Evolutionary conservation across 257 asterid species (phyloP).

Genomic region (Thymus mandschuricus): DNA sequence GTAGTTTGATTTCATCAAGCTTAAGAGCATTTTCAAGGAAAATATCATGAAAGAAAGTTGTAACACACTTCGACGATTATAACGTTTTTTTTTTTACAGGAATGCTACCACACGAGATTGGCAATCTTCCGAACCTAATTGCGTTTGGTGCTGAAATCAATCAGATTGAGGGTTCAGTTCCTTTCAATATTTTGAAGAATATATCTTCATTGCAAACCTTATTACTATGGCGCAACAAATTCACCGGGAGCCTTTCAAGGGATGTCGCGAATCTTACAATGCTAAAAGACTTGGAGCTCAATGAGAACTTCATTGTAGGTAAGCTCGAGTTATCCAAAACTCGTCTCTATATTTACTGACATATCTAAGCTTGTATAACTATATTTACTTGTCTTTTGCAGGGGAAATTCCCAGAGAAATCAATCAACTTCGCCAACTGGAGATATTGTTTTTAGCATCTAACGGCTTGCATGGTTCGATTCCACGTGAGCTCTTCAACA

Average conservation of each 20-base stretch:
- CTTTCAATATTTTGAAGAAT: neutral
- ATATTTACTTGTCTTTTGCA: neutral
- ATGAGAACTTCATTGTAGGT: slow-evolving; percentile 2
- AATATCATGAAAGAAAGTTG: too few relatives aligned
- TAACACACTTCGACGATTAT: too few relatives aligned
- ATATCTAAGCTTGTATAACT: too few relatives aligned
- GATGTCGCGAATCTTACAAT: slow-evolving; percentile 27
- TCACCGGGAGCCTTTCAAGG: slow-evolving; percentile 21
- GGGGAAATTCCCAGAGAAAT: slow-evolving; percentile 42
- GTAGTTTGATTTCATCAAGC: too few relatives aligned
- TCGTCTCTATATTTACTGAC: too few relatives aligned
- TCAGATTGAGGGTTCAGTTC: neutral
- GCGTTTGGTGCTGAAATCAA: neutral
- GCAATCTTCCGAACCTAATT: slow-evolving; percentile 13
- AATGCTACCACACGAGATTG: slow-evolving; percentile 22
- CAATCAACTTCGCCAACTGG: slow-evolving; percentile 33
- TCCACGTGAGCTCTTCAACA: slow-evolving; percentile 37
- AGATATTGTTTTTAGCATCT: rapidly evolving
- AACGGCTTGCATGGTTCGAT: slow-evolving; percentile 33
- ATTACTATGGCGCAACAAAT: neutral
- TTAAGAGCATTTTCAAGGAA: too few relatives aligned
- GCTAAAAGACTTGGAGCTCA: neutral
- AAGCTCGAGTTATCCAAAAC: too few relatives aligned
- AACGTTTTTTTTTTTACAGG: neutral
- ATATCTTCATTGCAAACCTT: slow-evolving; percentile 13